These are phyloP conservation scores for Melampsora larici-populina DNA, from an alignment of 1,284 basidiomycete species.

Conservation along the genomic window DNA sequence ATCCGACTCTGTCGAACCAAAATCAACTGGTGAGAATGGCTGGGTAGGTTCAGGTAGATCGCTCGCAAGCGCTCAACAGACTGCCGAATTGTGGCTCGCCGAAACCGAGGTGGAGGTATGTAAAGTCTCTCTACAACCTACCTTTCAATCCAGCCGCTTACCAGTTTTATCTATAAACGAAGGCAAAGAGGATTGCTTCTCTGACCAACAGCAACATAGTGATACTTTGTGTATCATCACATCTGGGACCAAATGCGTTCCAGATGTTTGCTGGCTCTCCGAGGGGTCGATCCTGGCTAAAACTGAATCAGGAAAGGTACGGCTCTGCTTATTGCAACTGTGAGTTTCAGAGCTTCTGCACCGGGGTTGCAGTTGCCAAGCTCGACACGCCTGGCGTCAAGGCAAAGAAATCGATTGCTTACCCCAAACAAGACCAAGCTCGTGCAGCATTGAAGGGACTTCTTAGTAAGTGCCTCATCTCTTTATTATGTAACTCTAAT, in stretches of 20 bases:
- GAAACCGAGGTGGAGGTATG: not conserved
- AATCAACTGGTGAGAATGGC: not conserved
- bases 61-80: not conserved
- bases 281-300: not conserved
- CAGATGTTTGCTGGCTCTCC: not conserved
- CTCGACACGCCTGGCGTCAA: not conserved
- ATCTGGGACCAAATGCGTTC: not conserved
- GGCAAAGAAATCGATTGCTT: not conserved
- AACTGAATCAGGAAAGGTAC: not conserved
- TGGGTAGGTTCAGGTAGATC: not conserved
- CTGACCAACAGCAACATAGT: not conserved
- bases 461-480: not conserved
- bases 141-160: not conserved
- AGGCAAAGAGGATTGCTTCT: not conserved
- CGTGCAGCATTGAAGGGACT: not conserved
- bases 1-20: not conserved
- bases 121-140: not conserved
- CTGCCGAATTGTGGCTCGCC: not conserved
- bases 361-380: constrained; percentile 1
- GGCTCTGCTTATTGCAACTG: not conserved
- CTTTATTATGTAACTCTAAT: not conserved
- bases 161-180: not conserved
- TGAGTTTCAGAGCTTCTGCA: not conserved
- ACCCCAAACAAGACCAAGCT: not conserved
- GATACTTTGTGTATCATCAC: not conserved